A percentile compares a stretch with the other conserved stretches of the same genome.
Evolutionary conservation across 495 filamentous ascomycete genomes (phyloP).

Genomic region (Ramalina intermedia): DNA sequence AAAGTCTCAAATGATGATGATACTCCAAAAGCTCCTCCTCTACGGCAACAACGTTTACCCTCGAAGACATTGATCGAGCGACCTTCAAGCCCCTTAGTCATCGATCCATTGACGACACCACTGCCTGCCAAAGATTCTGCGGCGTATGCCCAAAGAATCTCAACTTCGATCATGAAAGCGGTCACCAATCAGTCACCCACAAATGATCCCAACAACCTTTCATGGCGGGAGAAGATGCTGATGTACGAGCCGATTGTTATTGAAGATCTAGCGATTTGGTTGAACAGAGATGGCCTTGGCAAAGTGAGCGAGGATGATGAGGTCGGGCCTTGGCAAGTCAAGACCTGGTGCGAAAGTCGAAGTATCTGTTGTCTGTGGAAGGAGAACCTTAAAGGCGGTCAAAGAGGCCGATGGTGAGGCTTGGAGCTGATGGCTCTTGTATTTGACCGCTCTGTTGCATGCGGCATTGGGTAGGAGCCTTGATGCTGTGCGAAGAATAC

Average conservation of each 20-base stretch:
- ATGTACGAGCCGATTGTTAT: constrained; percentile 86
- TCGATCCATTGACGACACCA: too few species aligned
- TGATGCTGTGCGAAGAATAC: too few species aligned
- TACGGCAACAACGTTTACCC: too few species aligned
- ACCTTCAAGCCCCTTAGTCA: too few species aligned
- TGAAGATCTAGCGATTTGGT: constrained; percentile 73
- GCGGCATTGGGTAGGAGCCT: too few species aligned
- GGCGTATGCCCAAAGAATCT: constrained; percentile 20
- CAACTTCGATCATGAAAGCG: constrained; percentile 49
- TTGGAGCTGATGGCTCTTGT: neutral
- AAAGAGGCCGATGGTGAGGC: constrained; percentile 4
- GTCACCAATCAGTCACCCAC: constrained; percentile 38
- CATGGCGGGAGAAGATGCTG: constrained; percentile 82
- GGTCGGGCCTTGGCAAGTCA: constrained; percentile 42
- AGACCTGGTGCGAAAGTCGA: constrained; percentile 75
- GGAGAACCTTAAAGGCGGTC: constrained; percentile 57
- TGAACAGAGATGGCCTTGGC: constrained; percentile 58
- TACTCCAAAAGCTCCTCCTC: constrained; percentile 4
- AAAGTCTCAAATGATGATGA: neutral
- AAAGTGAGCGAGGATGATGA: constrained; percentile 50
- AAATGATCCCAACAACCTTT: constrained; percentile 35
- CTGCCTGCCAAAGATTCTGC: neutral
- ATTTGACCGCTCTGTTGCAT: too few species aligned
- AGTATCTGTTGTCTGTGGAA: constrained; percentile 78
- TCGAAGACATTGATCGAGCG: too few species aligned